phyloP scores from a whole-genome alignment of 768 basidiomycete genomes.

The Tulasnella sp. region DNA sequence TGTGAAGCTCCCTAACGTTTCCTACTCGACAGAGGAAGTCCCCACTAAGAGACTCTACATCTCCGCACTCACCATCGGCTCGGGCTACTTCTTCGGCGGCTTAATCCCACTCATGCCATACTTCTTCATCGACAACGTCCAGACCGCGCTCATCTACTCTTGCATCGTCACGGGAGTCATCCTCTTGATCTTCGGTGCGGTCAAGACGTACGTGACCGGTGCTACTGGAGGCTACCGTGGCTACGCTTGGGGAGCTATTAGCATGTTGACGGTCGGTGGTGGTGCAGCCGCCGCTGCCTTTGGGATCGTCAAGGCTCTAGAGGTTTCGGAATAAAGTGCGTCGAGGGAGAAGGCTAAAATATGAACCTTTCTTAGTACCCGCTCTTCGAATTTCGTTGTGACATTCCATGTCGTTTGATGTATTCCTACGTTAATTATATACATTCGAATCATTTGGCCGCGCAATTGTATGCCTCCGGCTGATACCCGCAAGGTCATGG shows the following conservation, averaged over 20 bases:
- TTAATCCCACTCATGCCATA: slow-evolving; percentile 89
- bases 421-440: neutral
- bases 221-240: slow-evolving; percentile 60
- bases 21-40: slow-evolving; percentile 65
- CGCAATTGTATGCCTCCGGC: too few relatives aligned
- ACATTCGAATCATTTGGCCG: neutral
- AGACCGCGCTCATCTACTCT: slow-evolving; percentile 43
- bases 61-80: slow-evolving; percentile 91
- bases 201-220: slow-evolving; percentile 87
- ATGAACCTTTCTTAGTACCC: neutral
- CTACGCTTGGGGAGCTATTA: slow-evolving; percentile 82
- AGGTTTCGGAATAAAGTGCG: slow-evolving; percentile 30
- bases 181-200: slow-evolving; percentile 82
- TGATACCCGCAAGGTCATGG: too few relatives aligned
- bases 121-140: slow-evolving; percentile 76
- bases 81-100: slow-evolving; percentile 90
- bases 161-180: slow-evolving; percentile 72
- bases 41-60: slow-evolving; percentile 80
- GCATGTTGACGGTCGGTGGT: slow-evolving; percentile 85
- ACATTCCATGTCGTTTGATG: neutral
- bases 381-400: neutral
- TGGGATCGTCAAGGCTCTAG: slow-evolving; percentile 52
- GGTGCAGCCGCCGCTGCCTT: slow-evolving; percentile 77
- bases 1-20: neutral
- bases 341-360: neutral